Conservation (phyloP, 768 basidiomycete genomes). For the Collybiopsis luxurians region DNA sequence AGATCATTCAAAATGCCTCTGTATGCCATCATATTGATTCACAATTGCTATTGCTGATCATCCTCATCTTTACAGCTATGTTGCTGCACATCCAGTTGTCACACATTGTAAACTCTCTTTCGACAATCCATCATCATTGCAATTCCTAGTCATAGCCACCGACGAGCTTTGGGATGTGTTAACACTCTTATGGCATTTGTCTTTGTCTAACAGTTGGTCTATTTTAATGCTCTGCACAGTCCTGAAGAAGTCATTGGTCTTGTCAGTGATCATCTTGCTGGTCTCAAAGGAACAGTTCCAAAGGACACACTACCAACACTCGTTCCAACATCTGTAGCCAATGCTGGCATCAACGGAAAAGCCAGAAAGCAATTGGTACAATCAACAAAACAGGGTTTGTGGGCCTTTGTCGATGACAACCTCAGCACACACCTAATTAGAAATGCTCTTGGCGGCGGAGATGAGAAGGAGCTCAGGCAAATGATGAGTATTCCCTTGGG, state of each 20-base stretch:
- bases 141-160: constrained; percentile 88
- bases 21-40: constrained; percentile 34
- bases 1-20: constrained; percentile 79
- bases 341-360: constrained; percentile 49
- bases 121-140: constrained; percentile 36
- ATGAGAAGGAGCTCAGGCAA: constrained; percentile 53
- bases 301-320: constrained; percentile 54
- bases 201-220: background rate
- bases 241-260: constrained; percentile 89
- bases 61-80: constrained; percentile 31
- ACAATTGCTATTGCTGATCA: no score
- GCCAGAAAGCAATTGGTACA: constrained; percentile 57
- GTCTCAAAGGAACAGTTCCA: constrained; percentile 61
- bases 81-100: constrained; percentile 79
- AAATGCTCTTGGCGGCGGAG: constrained; percentile 89
- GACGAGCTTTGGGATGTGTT: constrained; percentile 79
- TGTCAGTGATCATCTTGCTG: constrained; percentile 77
- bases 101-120: constrained; percentile 71
- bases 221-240: constrained; percentile 30
- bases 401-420: constrained; percentile 82
- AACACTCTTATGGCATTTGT: constrained; percentile 19
- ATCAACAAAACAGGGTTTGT: constrained; percentile 42
- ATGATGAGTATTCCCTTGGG: constrained; percentile 83
- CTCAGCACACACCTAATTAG: constrained; percentile 80
- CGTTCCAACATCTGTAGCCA: constrained; percentile 45